phyloP scores from a whole-genome alignment of 1,284 basidiomycete genomes.

The Naganishia sp. region DNA sequence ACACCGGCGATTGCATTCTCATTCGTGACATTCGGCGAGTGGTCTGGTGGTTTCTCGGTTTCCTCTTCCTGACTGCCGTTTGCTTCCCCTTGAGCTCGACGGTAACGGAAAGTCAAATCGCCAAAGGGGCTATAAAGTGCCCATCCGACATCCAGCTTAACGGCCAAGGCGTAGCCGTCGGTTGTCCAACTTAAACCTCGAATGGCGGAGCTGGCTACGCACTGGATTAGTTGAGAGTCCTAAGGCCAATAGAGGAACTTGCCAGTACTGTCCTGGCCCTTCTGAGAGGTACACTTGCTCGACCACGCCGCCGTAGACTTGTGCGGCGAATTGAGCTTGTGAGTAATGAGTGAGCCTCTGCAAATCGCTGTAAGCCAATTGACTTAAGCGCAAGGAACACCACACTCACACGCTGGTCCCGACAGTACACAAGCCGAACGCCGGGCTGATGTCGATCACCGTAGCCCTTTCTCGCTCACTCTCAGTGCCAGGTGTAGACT shows the following conservation, averaged over 20 bases:
- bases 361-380: conserved; percentile 59
- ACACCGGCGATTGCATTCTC: too few relatives aligned
- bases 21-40: too few relatives aligned
- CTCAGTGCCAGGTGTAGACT: conserved; percentile 65
- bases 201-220: conserved; percentile 55
- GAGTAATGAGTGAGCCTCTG: conserved; percentile 61
- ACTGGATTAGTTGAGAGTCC: conserved; percentile 30
- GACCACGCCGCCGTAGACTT: conserved; percentile 58
- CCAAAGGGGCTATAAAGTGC: conserved; percentile 86
- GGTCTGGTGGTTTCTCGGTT: too few relatives aligned
- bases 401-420: conserved; percentile 68
- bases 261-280: conserved; percentile 46
- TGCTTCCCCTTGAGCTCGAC: background rate
- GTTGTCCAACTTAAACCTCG: conserved; percentile 82
- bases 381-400: background rate
- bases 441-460: conserved; percentile 70
- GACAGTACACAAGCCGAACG: conserved; percentile 80
- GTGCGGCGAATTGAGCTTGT: conserved; percentile 59
- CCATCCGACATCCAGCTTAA: conserved; percentile 88
- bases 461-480: conserved; percentile 60
- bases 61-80: background rate
- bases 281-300: conserved; percentile 35
- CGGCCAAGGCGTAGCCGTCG: conserved; percentile 96
- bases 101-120: conserved; percentile 58
- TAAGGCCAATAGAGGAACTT: background rate